Evolutionary conservation across 257 asterid genomes (phyloP).

Genomic region (Scutellaria barbata): DNA sequence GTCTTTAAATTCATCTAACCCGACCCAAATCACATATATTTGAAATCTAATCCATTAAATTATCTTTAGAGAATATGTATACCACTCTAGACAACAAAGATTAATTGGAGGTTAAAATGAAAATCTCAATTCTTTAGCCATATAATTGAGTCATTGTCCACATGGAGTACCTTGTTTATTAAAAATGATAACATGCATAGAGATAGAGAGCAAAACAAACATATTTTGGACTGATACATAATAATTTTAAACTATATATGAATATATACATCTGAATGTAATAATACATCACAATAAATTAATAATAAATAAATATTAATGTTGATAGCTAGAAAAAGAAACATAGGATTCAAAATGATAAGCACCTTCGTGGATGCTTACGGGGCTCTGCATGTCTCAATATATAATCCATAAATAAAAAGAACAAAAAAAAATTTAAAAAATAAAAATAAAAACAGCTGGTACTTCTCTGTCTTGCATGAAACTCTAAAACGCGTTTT

Average conservation of each 20-base stretch:
- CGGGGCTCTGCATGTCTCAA: conserved; percentile 24
- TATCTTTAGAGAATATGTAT: too few species aligned
- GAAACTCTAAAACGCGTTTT: conserved; percentile 57
- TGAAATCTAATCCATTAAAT: too few species aligned
- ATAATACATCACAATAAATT: conserved; percentile 13
- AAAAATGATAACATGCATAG: conserved; percentile 4
- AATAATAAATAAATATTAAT: background rate
- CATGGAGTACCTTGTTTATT: conserved; percentile 16
- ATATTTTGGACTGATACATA: conserved; percentile 12
- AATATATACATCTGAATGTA: conserved; percentile 36
- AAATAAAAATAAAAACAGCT: conserved; percentile 48
- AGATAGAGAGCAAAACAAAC: conserved; percentile 3
- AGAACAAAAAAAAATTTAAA: background rate
- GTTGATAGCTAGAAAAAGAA: conserved; percentile 22
- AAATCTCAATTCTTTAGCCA: too few species aligned
- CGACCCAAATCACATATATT: too few species aligned
- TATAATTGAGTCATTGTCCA: background rate
- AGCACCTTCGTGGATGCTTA: conserved; percentile 65
- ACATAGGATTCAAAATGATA: conserved; percentile 40
- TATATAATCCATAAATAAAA: conserved; percentile 29
- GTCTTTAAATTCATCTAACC: too few species aligned
- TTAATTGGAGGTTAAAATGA: too few species aligned
- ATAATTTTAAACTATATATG: background rate
- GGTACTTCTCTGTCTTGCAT: conserved; percentile 61
- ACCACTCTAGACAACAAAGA: too few species aligned